phyloP scores from a whole-genome alignment of 352 stramenopile genomes.

The Phytophthora pinifolia region DNA sequence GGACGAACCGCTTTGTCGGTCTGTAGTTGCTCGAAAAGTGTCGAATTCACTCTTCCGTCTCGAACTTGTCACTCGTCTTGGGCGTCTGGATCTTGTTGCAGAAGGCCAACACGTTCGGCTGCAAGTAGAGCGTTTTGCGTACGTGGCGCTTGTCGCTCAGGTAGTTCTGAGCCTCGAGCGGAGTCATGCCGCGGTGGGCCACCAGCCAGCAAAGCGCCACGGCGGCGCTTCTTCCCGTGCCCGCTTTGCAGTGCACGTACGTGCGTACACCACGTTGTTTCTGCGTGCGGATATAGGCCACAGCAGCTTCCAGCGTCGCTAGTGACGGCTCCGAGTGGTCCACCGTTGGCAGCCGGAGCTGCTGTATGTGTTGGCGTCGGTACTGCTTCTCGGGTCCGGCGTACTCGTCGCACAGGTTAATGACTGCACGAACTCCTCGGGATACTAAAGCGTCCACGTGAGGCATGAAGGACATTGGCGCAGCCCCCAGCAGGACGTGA shows the following conservation, averaged over 20 bases:
- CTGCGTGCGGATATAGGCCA: conserved; percentile 91
- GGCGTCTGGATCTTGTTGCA: conserved; percentile 50
- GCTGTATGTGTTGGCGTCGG: conserved; percentile 81
- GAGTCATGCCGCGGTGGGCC: conserved; percentile 64
- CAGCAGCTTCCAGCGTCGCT: conserved; percentile 61
- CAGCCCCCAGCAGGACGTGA: conserved; percentile 90
- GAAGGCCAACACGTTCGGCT: conserved; percentile 87
- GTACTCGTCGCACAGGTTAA: conserved; percentile 98
- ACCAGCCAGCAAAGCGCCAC: conserved; percentile 93
- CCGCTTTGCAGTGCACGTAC: conserved; percentile 97
- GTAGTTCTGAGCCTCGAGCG: conserved; percentile 84
- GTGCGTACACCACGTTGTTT: conserved; percentile 82
- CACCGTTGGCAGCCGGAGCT: conserved; percentile 91
- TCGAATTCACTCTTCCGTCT: conserved; percentile 14
- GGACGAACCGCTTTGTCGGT: neutral
- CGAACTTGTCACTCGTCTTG: conserved; percentile 9
- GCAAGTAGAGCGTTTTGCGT: conserved; percentile 86
- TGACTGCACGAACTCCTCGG: conserved; percentile 85
- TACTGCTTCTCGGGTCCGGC: conserved; percentile 87
- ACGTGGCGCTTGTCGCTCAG: conserved; percentile 89
- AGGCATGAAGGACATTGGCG: conserved; percentile 88
- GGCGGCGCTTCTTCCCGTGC: conserved; percentile 92
- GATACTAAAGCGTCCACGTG: conserved; percentile 84
- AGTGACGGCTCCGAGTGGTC: conserved; percentile 86
- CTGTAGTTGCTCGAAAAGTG: neutral